A percentile compares a stretch with the other conserved stretches of the same genome.
phyloP scores from a whole-genome alignment of 202 grass and related monocot genomes.

The Panicum virgatum region DNA sequence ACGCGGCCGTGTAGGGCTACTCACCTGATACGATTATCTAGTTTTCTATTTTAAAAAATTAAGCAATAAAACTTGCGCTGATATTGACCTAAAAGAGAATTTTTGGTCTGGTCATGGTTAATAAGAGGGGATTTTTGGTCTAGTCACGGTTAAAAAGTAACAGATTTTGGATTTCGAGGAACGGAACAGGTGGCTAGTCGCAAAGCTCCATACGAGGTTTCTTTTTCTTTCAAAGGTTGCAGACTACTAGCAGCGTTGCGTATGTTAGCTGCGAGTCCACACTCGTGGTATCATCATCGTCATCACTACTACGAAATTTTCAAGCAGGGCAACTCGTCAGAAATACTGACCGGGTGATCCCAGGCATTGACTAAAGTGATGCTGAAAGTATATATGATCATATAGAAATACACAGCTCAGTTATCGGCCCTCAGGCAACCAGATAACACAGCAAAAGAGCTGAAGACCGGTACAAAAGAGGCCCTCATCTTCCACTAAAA shows the following conservation, averaged over 20 bases:
- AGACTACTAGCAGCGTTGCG: not conserved
- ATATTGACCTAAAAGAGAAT: no score
- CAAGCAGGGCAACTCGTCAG: not conserved
- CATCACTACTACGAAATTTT: no score
- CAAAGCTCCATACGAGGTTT: no score
- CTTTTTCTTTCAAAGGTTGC: no score
- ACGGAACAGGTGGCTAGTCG: not conserved
- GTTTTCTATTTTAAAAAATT: no score
- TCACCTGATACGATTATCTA: no score
- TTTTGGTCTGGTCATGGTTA: no score
- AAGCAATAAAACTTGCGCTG: no score
- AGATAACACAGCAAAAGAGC: not conserved
- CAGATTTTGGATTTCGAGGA: not conserved
- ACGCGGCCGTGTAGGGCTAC: no score
- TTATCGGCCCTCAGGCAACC: not conserved
- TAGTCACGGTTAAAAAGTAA: not conserved
- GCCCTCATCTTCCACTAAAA: not conserved
- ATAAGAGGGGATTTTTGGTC: no score
- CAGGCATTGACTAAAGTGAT: not conserved
- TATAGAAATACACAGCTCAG: not conserved
- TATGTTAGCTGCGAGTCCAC: no score
- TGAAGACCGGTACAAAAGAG: not conserved
- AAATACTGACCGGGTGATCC: not conserved
- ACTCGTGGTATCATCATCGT: no score
- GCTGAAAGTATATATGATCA: not conserved